Percentiles rank a stretch among this genome's conserved stretches.
Conservation (phyloP, 2,329 filamentous ascomycete genomes). For the Achaetomium macrosporum region DNA sequence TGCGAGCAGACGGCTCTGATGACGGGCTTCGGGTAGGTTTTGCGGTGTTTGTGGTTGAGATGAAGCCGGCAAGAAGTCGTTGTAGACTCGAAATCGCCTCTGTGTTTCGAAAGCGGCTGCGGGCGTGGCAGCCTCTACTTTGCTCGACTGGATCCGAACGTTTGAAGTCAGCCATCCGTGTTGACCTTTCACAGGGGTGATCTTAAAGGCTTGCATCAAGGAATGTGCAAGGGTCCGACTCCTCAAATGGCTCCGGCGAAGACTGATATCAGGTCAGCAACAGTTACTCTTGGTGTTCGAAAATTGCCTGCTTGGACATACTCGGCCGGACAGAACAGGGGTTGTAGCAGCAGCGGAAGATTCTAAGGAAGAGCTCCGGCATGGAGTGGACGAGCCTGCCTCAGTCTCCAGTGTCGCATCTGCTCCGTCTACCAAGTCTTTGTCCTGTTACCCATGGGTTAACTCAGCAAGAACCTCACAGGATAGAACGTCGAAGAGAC, state of each 20-base stretch:
- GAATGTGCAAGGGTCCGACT: not conserved
- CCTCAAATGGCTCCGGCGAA: not conserved
- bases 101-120: conserved; percentile 21
- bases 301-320: not conserved
- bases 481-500: not conserved
- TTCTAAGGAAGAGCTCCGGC: not conserved
- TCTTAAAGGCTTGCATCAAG: not conserved
- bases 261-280: not conserved
- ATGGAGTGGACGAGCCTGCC: not conserved
- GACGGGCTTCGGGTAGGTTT: conserved; percentile 44
- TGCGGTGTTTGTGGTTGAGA: conserved; percentile 46
- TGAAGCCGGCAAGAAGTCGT: conserved; percentile 39
- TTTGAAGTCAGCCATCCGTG: not conserved
- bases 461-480: not conserved
- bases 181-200: too few relatives aligned
- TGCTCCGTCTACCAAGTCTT: too few relatives aligned
- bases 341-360: not conserved
- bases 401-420: not conserved
- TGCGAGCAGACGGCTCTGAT: conserved; percentile 38
- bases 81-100: conserved; percentile 37
- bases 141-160: not conserved
- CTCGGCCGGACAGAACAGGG: not conserved
- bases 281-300: too few relatives aligned
- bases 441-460: not conserved
- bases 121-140: conserved; percentile 13